These are phyloP conservation scores for Colletotrichum graminicola DNA, from an alignment of 2,329 filamentous ascomycete species.

Conservation along the genomic window DNA sequence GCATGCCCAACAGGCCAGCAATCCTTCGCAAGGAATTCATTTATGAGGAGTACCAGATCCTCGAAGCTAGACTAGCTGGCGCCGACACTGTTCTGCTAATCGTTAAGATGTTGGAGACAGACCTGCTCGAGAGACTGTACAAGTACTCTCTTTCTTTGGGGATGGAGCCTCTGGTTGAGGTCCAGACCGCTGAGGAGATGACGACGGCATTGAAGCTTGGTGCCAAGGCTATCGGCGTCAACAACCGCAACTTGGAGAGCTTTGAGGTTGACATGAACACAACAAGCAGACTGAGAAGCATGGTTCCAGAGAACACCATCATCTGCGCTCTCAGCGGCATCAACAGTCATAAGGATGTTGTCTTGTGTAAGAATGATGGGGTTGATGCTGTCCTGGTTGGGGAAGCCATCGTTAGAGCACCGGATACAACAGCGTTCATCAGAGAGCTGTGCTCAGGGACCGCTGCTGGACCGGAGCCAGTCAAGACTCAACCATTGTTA, in stretches of 20 bases:
- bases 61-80: conserved; percentile 91
- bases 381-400: conserved; percentile 95
- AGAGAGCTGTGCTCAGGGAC: conserved; percentile 79
- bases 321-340: conserved; percentile 97
- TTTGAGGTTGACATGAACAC: conserved; percentile 97
- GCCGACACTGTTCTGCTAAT: conserved; percentile 96
- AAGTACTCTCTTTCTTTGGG: conserved; percentile 89
- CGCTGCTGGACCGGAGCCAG: conserved; percentile 51
- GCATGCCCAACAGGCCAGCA: conserved; percentile 92
- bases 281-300: conserved; percentile 86
- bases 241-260: conserved; percentile 95
- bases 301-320: conserved; percentile 87
- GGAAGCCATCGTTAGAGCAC: conserved; percentile 93
- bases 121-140: conserved; percentile 82
- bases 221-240: conserved; percentile 93
- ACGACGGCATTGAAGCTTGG: conserved; percentile 86
- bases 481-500: conserved; percentile 64
- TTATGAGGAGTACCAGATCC: conserved; percentile 97
- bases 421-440: conserved; percentile 86
- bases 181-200: conserved; percentile 96
- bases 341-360: conserved; percentile 86
- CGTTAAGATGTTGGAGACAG: conserved; percentile 93
- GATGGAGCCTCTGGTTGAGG: conserved; percentile 98
- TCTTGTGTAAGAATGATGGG: conserved; percentile 87
- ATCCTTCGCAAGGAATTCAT: conserved; percentile 96